Evolutionary conservation across 2,329 filamentous ascomycete species (phyloP), one percentile per base, ranked within the genome.

Genomic region (Stachybotrys chartarum): DNA sequence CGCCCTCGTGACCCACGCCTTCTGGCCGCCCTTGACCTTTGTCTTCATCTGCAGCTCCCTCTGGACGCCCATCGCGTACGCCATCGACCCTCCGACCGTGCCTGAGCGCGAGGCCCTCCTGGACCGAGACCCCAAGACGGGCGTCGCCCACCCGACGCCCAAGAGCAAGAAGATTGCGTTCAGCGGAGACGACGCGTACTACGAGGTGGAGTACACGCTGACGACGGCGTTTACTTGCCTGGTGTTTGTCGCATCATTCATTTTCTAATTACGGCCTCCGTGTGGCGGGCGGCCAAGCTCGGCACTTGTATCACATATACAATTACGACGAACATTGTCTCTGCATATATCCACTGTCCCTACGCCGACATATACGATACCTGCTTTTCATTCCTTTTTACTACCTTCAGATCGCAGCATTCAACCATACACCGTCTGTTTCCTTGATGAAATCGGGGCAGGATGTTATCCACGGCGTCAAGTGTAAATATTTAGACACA

Each of bases 21-120:
- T 80, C 69, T 86, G 83, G 83, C 82, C 82, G 6, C 83, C 83
- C 0, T 62, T 84, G 48, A 78, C 80, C 0, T 84, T 82, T 69
- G 61, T 83, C 48, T 79, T 80, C 63, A 74, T 80, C 51, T 77
- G 76, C 70, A 77, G 72, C 52, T 79, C 79, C 1, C 69, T 82
- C 30, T 84, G 80, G 79, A 81, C 76, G 0, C 84, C 84, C 0
- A 74, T 87, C 50, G 72, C 74, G 1, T 87, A 87, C 63, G 80
- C 82, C 30, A 78, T 86, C 54, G 79, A 79, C 59, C 84, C 84
- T 1, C 84, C 84, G 0, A 69, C 64, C 3, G 77, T 83, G 70
- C 80, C 82, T 0, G 78, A 83, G 35, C 76, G 83, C 16, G 78
- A 84, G 63, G 75, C 82, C 6, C 68, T 86, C 14, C 70, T 86